Base-by-base conservation (phyloP, 2,329 filamentous ascomycete species). In the Aspergillus versicolor region DNA sequence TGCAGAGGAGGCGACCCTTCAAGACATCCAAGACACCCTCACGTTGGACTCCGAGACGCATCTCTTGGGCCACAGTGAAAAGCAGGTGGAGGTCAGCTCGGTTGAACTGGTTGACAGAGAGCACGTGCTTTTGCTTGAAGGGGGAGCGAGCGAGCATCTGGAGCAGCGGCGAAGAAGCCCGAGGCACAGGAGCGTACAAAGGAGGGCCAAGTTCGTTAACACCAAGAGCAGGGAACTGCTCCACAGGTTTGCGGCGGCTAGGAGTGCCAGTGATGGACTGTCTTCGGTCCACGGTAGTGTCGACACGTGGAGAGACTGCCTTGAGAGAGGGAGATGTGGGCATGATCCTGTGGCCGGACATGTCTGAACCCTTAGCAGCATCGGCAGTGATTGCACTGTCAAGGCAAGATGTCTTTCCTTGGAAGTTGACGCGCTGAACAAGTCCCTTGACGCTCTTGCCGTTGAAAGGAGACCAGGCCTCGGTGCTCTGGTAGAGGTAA, bases 21-120 rank as follows among this genome's bases (percentile, higher is more conserved):
- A 99, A 85, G 56, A 96, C 83, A 69, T 94, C 88, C 50, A 99
- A 82, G 30, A 94, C 89, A 58, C 94, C 94, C 68, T 96, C 89
- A 49, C 92, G 88, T 78, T 97, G 91, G 30, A 97, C 94, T 53
- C 92, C 92, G 17, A 96, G 84, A 30, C 93, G 90, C 92, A 99
- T 97, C 79, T 99, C 94, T 74, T 96, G 91, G 1, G 94, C 94
- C 49, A 99, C 90, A 7, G 93, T 96, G 82, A 99, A 97, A 48
- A 99, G 85, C 60, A 95, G 79, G 75, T 97, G 94, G 49, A 99
- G 83, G 69, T 99, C 93, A 17, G 89, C 83, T 46, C 92, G 88
- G 48, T 82, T 88, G 80, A 97, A 96, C 72, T 96, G 89, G 71
- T 89, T 90, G 64, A 99, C 94, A 0, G 93, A 97, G 47, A 97